These are phyloP conservation scores for Hanseniaspora lachancei DNA, from an alignment of 805 yeast genomes.

Conservation along the genomic window DNA sequence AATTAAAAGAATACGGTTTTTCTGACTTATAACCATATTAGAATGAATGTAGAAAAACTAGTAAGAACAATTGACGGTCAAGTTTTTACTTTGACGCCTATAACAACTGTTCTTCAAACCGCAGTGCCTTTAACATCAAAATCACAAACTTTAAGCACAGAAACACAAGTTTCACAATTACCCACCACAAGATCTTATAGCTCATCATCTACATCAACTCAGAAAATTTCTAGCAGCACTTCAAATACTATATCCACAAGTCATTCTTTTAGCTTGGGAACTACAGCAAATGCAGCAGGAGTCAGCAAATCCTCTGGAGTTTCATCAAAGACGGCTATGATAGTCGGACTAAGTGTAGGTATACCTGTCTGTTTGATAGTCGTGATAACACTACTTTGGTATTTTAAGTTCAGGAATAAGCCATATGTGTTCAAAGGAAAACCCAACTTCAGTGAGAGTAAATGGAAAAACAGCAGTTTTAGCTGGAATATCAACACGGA, in stretches of 20 bases:
- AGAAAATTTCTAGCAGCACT: not conserved
- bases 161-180: not conserved
- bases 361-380: not conserved
- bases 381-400: not conserved
- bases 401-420: not conserved
- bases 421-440: not conserved
- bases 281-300: not conserved
- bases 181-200: not conserved
- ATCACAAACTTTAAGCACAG: not conserved
- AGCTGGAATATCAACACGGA: not conserved
- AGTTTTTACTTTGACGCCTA: not conserved
- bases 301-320: not conserved
- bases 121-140: not conserved
- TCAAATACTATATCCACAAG: not conserved
- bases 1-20: not conserved
- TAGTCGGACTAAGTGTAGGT: constrained; percentile 4
- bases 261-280: not conserved
- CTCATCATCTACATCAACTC: not conserved
- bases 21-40: too few relatives aligned
- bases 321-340: not conserved
- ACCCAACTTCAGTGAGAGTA: not conserved
- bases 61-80: not conserved
- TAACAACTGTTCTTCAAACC: not conserved
- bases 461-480: not conserved
- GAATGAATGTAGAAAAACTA: not conserved